Percentiles rank a stretch among this genome's conserved stretches.
Conservation (phyloP, 495 filamentous ascomycete species). For the Lindgomyces ingoldianus region DNA sequence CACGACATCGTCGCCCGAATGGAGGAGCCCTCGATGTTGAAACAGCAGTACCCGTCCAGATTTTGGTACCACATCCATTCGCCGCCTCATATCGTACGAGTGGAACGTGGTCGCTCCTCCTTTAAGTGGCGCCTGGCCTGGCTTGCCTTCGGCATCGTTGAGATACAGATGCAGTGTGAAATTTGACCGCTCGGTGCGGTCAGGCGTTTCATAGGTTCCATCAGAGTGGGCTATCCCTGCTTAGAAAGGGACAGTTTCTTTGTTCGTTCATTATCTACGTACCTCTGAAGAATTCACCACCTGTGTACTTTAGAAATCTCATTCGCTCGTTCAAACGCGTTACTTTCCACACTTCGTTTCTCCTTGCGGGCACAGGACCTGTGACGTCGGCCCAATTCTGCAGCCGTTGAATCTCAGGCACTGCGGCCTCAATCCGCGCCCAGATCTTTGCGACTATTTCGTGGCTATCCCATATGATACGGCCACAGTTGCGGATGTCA, state of each 20-base stretch:
- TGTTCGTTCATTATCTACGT: slow-evolving; percentile 30
- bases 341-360: slow-evolving; percentile 56
- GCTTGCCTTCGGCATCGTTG: slow-evolving; percentile 58
- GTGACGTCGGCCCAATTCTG: slow-evolving; percentile 50
- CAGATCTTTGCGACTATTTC: slow-evolving; percentile 65
- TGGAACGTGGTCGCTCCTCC: slow-evolving; percentile 70
- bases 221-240: slow-evolving; percentile 67
- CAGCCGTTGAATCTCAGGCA: slow-evolving; percentile 46
- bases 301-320: slow-evolving; percentile 75
- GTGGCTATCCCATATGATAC: slow-evolving; percentile 71
- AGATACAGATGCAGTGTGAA: slow-evolving; percentile 86
- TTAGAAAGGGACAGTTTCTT: slow-evolving; percentile 3
- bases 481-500: slow-evolving; percentile 66
- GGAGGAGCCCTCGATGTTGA: slow-evolving; percentile 68
- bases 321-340: slow-evolving; percentile 73
- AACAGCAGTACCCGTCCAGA: slow-evolving; percentile 74
- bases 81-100: slow-evolving; percentile 48
- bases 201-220: slow-evolving; percentile 62
- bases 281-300: slow-evolving; percentile 75
- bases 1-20: slow-evolving; percentile 73
- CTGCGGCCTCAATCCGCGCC: slow-evolving; percentile 55
- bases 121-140: slow-evolving; percentile 46
- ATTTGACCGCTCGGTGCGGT: slow-evolving; percentile 60
- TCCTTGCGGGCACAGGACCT: slow-evolving; percentile 50
- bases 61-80: slow-evolving; percentile 68